Conservation (phyloP, 2,329 filamentous ascomycete species). For the Fragosphaeria purpurea region DNA sequence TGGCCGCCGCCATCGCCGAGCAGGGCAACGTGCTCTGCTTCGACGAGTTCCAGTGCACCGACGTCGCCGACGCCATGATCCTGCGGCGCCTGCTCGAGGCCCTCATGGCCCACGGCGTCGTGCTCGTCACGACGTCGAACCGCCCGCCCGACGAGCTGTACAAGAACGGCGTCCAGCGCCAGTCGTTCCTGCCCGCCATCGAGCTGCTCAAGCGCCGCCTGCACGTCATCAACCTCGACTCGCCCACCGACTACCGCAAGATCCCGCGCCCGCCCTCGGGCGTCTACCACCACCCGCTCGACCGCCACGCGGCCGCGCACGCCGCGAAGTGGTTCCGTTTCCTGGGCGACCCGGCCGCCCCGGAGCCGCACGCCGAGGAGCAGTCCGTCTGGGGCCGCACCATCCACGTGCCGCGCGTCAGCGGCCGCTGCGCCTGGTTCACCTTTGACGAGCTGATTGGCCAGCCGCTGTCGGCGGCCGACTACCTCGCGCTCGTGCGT, state of each 20-base stretch:
- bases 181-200: constrained; percentile 93
- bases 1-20: constrained; percentile 89
- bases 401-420: constrained; percentile 77
- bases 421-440: constrained; percentile 81
- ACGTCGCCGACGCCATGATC: constrained; percentile 98
- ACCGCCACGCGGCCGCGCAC: constrained; percentile 65
- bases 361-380: constrained; percentile 62
- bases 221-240: constrained; percentile 88
- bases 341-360: constrained; percentile 72
- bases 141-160: constrained; percentile 94
- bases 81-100: constrained; percentile 69
- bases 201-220: constrained; percentile 77
- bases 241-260: constrained; percentile 92
- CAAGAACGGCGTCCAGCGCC: constrained; percentile 93
- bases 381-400: constrained; percentile 90
- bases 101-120: constrained; percentile 93
- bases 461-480: constrained; percentile 78
- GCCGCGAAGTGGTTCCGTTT: constrained; percentile 94
- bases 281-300: constrained; percentile 86
- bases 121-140: constrained; percentile 92
- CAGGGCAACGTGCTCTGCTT: constrained; percentile 84
- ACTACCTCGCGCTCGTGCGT: constrained; percentile 85
- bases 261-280: constrained; percentile 86
- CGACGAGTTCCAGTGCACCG: constrained; percentile 97
- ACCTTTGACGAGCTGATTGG: constrained; percentile 89